Conservation (phyloP, 108 stramenopile species). For the Nannochloropsis oceanica region DNA sequence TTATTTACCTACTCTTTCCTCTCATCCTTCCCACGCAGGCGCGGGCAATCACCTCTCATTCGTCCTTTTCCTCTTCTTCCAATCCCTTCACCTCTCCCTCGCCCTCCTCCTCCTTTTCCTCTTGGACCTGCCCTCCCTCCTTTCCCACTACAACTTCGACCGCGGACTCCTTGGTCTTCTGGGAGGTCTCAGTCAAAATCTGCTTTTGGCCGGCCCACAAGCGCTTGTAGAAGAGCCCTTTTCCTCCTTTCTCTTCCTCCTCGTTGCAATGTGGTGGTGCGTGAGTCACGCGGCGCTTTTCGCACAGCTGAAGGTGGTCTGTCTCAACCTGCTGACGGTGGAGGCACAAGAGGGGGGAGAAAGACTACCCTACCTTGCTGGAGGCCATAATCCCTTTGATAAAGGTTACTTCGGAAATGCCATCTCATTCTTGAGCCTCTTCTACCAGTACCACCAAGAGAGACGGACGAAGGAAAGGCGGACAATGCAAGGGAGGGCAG, state of each 20-base stretch:
- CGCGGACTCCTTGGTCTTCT: not conserved
- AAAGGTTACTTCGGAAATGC: not conserved
- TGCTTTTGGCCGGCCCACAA: not conserved
- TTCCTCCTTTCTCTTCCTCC: not conserved
- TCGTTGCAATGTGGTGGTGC: not conserved
- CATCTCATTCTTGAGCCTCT: not conserved
- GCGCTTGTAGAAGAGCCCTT: not conserved
- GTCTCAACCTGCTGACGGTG: not conserved
- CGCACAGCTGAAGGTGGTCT: not conserved
- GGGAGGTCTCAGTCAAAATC: not conserved
- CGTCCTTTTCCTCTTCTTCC: not conserved
- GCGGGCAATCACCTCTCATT: not conserved
- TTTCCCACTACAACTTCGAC: not conserved
- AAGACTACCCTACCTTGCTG: too few species aligned
- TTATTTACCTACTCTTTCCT: not conserved
- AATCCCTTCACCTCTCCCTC: not conserved
- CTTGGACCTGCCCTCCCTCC: not conserved
- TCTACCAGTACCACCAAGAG: not conserved
- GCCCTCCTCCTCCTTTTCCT: not conserved
- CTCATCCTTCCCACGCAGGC: not conserved
- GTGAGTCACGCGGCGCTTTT: not conserved
- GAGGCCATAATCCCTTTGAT: not conserved
- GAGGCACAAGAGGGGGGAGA: not conserved
- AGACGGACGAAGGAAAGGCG: not conserved
- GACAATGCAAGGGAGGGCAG: not conserved